Percentiles rank a stretch among this genome's conserved stretches.
phyloP scores from a whole-genome alignment of 2,329 filamentous ascomycete species.

The Diaporthe citrichinensis region DNA sequence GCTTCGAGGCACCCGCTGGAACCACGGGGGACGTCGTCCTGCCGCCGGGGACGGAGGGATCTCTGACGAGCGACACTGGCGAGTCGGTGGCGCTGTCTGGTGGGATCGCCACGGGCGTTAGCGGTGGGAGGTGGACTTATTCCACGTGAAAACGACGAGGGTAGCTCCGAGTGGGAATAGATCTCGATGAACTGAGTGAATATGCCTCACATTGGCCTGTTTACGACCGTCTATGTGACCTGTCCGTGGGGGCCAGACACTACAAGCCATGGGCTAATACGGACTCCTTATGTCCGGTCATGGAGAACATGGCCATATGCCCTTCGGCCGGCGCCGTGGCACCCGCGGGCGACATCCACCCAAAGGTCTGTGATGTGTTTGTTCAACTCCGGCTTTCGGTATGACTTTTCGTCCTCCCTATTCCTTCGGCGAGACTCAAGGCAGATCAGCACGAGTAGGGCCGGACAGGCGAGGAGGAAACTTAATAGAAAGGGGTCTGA shows the following conservation, averaged over 20 bases:
- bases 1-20: constrained; percentile 37
- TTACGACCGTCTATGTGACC: background rate
- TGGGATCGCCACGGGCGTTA: constrained; percentile 33
- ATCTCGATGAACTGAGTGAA: constrained; percentile 9
- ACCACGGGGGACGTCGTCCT: constrained; percentile 40
- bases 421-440: background rate
- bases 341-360: constrained; percentile 4
- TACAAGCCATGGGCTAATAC: background rate
- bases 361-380: background rate
- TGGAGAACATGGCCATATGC: background rate
- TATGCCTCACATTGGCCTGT: background rate
- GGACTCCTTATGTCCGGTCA: constrained; percentile 4
- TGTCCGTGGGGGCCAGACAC: background rate
- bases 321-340: constrained; percentile 22
- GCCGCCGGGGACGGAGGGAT: constrained; percentile 35
- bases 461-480: constrained; percentile 8
- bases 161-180: background rate
- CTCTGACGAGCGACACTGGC: constrained; percentile 27
- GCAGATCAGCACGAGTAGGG: constrained; percentile 4
- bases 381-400: constrained; percentile 5
- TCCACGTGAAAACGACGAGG: constrained; percentile 9
- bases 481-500: background rate
- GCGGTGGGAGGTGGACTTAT: constrained; percentile 38
- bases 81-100: constrained; percentile 27
- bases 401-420: background rate